Conservation (phyloP, 1,284 basidiomycete species). For the Malassezia brasiliensis region DNA sequence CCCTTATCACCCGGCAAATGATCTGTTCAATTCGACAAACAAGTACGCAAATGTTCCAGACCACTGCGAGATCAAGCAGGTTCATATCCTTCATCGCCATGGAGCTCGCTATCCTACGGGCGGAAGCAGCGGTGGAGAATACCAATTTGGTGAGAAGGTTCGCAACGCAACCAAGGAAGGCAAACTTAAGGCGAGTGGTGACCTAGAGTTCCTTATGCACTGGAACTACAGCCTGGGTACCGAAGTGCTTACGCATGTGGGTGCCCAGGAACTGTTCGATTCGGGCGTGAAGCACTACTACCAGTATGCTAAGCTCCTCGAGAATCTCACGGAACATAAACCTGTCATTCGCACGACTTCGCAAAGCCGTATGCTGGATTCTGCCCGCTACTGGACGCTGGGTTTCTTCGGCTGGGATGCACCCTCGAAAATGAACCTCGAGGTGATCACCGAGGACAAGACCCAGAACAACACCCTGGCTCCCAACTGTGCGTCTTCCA, state of each 20-base stretch:
- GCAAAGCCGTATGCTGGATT: constrained; percentile 70
- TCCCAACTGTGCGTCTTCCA: constrained; percentile 60
- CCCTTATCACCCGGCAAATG: constrained; percentile 10
- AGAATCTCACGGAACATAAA: constrained; percentile 29
- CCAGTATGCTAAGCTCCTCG: constrained; percentile 42
- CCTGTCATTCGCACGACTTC: constrained; percentile 44
- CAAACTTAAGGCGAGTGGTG: constrained; percentile 52
- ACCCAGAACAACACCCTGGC: constrained; percentile 63
- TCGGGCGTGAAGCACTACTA: constrained; percentile 39
- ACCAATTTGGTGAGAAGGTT: neutral
- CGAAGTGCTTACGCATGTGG: constrained; percentile 70
- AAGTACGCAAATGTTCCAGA: constrained; percentile 7
- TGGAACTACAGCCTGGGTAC: constrained; percentile 55
- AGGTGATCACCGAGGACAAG: constrained; percentile 34
- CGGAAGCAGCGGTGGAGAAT: neutral
- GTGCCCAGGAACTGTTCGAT: constrained; percentile 59
- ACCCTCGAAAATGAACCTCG: constrained; percentile 32
- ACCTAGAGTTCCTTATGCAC: constrained; percentile 63
- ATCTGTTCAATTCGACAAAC: constrained; percentile 15
- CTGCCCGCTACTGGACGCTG: constrained; percentile 59
- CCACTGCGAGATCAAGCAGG: constrained; percentile 31
- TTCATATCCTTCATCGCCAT: constrained; percentile 43
- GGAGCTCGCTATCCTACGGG: constrained; percentile 40
- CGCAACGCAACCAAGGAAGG: constrained; percentile 2
- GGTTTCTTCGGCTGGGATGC: constrained; percentile 37